Conservation (phyloP, 2,329 filamentous ascomycete species). For the Aspergillus jensenii region DNA sequence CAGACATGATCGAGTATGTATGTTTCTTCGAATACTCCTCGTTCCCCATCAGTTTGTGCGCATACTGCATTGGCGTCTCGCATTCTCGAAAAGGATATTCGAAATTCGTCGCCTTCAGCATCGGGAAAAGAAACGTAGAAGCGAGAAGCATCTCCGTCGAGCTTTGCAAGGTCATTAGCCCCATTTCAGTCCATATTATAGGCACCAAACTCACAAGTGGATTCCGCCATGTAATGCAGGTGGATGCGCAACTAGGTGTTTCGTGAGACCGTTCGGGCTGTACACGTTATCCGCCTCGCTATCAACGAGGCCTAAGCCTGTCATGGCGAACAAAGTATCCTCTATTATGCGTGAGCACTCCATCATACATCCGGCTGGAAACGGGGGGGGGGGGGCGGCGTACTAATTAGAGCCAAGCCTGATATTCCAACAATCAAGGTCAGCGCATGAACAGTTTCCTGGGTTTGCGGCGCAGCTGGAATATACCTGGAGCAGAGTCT, state of each 20-base stretch:
- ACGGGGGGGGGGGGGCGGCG: fast-evolving
- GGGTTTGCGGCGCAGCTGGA: not conserved
- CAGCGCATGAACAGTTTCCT: not conserved
- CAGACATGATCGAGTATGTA: slow-evolving; percentile 38
- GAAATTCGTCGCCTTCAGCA: slow-evolving; percentile 35
- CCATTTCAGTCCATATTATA: too few species aligned
- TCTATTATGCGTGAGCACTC: slow-evolving; percentile 20
- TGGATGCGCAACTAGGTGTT: slow-evolving; percentile 32
- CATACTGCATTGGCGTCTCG: slow-evolving; percentile 36
- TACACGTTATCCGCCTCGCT: slow-evolving; percentile 30
- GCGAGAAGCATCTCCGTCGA: slow-evolving; percentile 36
- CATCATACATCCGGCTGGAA: too few species aligned
- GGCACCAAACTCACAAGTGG: slow-evolving; percentile 31
- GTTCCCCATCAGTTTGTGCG: slow-evolving; percentile 32
- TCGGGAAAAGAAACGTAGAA: slow-evolving; percentile 35
- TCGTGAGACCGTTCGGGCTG: slow-evolving; percentile 33
- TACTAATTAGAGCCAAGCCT: not conserved
- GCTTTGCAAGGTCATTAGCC: slow-evolving; percentile 10
- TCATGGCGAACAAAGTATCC: slow-evolving; percentile 38
- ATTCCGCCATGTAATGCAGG: slow-evolving; percentile 37
- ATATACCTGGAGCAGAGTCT: not conserved
- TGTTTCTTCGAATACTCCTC: slow-evolving; percentile 30
- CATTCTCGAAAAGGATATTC: slow-evolving; percentile 37
- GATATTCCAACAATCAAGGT: not conserved
- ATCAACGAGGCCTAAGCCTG: slow-evolving; percentile 36